Conservation (phyloP, 192 early-diverging fungal species). For the Martensiomyces pterosporus region DNA sequence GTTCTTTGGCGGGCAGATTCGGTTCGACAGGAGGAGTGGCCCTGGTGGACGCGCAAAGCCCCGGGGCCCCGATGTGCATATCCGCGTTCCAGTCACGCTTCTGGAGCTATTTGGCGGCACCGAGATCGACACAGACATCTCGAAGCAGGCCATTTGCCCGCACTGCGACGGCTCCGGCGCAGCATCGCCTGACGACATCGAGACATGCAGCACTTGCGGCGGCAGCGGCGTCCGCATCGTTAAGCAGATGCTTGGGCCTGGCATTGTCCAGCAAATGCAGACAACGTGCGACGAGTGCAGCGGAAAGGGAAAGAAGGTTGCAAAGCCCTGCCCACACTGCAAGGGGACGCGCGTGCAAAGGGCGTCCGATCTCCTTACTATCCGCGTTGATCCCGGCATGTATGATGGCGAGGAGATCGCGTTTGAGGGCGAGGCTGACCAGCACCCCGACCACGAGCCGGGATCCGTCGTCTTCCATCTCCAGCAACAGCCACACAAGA, state of each 20-base stretch:
- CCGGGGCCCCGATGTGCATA: conserved; percentile 75
- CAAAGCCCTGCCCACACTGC: conserved; percentile 76
- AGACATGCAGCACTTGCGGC: conserved; percentile 72
- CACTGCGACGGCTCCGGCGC: conserved; percentile 93
- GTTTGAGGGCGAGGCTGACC: conserved; percentile 89
- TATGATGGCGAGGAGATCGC: conserved; percentile 62
- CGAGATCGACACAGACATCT: conserved; percentile 84
- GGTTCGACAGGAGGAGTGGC: conserved; percentile 57
- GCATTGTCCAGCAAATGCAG: conserved; percentile 94
- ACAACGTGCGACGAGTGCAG: conserved; percentile 85
- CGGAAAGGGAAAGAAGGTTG: conserved; percentile 85
- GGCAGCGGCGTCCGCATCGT: conserved; percentile 79
- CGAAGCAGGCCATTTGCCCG: conserved; percentile 90
- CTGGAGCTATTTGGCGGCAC: conserved; percentile 88
- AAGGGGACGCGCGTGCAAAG: conserved; percentile 81
- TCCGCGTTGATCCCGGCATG: conserved; percentile 84
- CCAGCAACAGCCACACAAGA: conserved; percentile 60
- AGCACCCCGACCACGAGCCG: conserved; percentile 81
- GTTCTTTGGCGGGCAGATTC: conserved; percentile 69
- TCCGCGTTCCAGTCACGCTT: conserved; percentile 80
- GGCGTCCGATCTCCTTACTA: conserved; percentile 71
- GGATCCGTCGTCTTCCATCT: conserved; percentile 85
- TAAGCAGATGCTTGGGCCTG: conserved; percentile 84
- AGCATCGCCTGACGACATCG: conserved; percentile 74
- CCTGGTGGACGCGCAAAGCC: conserved; percentile 58